Base-by-base conservation (phyloP, 2,329 filamentous ascomycete genomes). In the Byssothecium circinans region DNA sequence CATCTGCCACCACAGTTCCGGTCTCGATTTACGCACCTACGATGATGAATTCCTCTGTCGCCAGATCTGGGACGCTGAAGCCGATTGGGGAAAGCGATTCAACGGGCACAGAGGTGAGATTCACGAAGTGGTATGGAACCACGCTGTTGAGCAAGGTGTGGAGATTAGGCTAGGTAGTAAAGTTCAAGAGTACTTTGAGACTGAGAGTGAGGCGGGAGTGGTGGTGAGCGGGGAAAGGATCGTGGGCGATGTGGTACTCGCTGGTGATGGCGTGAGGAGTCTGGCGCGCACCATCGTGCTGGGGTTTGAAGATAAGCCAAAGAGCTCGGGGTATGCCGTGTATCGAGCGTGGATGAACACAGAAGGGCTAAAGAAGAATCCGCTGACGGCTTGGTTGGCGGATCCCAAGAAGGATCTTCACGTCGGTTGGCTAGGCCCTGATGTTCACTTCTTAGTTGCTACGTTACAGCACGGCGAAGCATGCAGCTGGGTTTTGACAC, bases 91-190 rank as follows among this genome's bases (percentile, higher is more conserved):
- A 10, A 81, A 81, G 7, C 74, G 79, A 12, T 79, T 83, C 55
- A 83, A 83, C 46, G 81, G 81, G 0, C 81, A 84, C 56, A 68
- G 81, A 20, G 81, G 81, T 11, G 81, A 84, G 65, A 72, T 84
- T 42, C 81, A 84, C 53, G 69, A 76, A 35, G 74, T 83, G 2
- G 73, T 83, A 5, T 82, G 81, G 53, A 75, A 80, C 32, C 77
- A 83, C 52, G 81, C 80, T 1, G 70, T 69, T 22, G 71, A 81
- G 34, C 65, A 82, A 1, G 70, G 71, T 0, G 81, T 83, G 41
- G 77, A 80, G 0, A 81, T 83, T 25, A 72, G 78, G 49, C 68
- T 83, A 2, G 76, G 75, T 8, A 70, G 75, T 25, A 70, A 67
- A 19, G 78, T 83, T 2, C 58, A 66, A 27, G 71, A 78, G 47